These are phyloP conservation scores for Lichtheimia ornata DNA, from an alignment of 371 early-diverging fungal genomes.

Conservation along the genomic window DNA sequence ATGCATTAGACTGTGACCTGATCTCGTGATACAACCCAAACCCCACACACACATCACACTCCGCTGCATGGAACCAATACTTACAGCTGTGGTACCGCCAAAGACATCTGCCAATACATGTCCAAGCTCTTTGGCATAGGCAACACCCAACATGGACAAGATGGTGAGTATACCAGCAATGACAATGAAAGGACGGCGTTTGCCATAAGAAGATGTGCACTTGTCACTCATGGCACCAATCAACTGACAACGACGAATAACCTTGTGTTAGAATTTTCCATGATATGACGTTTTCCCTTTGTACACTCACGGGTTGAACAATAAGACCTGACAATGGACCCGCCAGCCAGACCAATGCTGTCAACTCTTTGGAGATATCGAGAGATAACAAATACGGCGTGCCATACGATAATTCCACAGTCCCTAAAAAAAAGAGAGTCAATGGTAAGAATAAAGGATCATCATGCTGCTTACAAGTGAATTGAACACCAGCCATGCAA, in stretches of 20 bases:
- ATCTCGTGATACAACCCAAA: too few species aligned
- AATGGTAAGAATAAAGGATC: conserved; percentile 12
- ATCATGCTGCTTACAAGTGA: conserved; percentile 53
- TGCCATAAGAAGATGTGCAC: conserved; percentile 52
- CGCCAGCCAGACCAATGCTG: conserved; percentile 76
- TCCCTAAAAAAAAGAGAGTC: conserved; percentile 33
- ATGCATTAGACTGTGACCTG: background rate
- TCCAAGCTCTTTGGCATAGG: conserved; percentile 63
- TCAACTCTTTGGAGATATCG: conserved; percentile 64
- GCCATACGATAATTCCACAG: conserved; percentile 66
- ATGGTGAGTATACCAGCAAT: conserved; percentile 58
- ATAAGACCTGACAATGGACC: conserved; percentile 74
- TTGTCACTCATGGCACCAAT: conserved; percentile 65
- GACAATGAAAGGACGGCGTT: conserved; percentile 58
- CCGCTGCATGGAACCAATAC: too few species aligned
- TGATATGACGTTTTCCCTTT: conserved; percentile 2
- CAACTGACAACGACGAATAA: conserved; percentile 26
- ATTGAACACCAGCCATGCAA: conserved; percentile 66
- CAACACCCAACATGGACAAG: conserved; percentile 62
- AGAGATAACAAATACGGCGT: conserved; percentile 76
- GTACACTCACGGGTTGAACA: conserved; percentile 34
- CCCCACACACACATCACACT: too few species aligned
- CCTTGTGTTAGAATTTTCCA: background rate
- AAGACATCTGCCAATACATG: conserved; percentile 5
- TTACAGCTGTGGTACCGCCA: too few species aligned